Conservation (phyloP, 208 protist species). For the Crithidia acanthocephali region DNA sequence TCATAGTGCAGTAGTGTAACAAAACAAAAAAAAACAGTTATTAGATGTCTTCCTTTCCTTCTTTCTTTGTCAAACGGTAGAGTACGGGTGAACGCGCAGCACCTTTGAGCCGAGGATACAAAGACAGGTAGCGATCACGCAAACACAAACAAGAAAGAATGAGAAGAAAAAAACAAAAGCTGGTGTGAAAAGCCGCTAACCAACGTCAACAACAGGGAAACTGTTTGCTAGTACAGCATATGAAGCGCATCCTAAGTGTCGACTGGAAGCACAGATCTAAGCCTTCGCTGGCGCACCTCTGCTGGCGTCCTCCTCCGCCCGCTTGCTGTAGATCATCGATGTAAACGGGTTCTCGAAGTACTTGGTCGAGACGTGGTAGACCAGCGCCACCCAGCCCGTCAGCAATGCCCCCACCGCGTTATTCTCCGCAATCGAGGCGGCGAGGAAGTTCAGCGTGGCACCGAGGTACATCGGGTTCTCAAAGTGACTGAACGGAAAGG, state of each 20-base stretch:
- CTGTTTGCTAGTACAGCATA: too few species aligned
- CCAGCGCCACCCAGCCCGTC: conserved; percentile 66
- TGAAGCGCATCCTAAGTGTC: too few species aligned
- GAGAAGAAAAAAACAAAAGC: too few species aligned
- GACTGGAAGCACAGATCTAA: too few species aligned
- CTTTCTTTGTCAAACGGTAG: too few species aligned
- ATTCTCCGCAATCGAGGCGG: conserved; percentile 62
- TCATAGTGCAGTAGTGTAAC: too few species aligned
- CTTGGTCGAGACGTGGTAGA: conserved; percentile 83
- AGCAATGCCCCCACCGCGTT: conserved; percentile 78
- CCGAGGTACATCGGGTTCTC: conserved; percentile 96
- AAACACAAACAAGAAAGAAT: too few species aligned
- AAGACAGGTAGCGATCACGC: too few species aligned
- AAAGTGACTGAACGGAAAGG: conserved; percentile 94
- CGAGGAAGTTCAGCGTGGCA: conserved; percentile 89
- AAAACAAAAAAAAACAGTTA: background rate
- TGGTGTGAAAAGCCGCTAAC: too few species aligned
- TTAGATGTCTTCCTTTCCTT: background rate
- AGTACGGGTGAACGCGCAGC: too few species aligned
- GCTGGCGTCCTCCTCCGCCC: background rate
- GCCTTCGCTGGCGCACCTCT: background rate
- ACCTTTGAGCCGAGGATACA: too few species aligned
- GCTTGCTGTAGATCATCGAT: conserved; percentile 79
- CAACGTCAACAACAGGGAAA: too few species aligned
- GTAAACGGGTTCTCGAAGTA: conserved; percentile 95